phyloP scores from a whole-genome alignment of 805 yeast species.

The Saturnispora saitoi region DNA sequence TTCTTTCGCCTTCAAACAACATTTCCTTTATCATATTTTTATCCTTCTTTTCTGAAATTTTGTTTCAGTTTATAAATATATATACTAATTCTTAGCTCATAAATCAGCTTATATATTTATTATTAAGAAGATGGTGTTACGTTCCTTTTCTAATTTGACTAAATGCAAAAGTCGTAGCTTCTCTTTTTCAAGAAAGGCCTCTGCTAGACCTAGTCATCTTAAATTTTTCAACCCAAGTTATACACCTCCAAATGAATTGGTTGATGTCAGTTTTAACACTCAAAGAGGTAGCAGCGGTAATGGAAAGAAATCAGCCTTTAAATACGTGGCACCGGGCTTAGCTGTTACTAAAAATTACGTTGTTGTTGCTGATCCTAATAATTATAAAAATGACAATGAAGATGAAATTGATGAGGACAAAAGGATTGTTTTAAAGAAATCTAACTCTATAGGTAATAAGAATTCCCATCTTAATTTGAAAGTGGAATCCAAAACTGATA shows the following conservation, averaged over 20 bases:
- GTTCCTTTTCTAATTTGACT: slow-evolving; percentile 23
- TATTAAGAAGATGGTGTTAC: slow-evolving; percentile 20
- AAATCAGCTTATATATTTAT: background rate
- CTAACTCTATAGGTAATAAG: slow-evolving; percentile 20
- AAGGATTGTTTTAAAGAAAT: slow-evolving; percentile 21
- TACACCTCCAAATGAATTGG: slow-evolving; percentile 23
- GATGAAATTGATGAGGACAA: slow-evolving; percentile 5
- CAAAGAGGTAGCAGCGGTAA: slow-evolving; percentile 11
- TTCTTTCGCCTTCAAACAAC: too few relatives aligned
- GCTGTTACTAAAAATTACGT: slow-evolving; percentile 26
- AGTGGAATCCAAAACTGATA: slow-evolving; percentile 16
- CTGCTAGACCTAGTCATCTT: slow-evolving; percentile 10
- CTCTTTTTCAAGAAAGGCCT: slow-evolving; percentile 14
- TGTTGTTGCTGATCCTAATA: slow-evolving; percentile 20
- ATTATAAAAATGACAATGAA: slow-evolving; percentile 10
- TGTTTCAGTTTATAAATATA: background rate
- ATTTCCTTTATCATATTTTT: too few relatives aligned
- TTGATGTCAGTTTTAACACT: slow-evolving; percentile 21
- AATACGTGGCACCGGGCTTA: slow-evolving; percentile 20
- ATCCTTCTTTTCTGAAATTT: too few relatives aligned
- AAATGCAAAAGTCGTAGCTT: slow-evolving; percentile 18
- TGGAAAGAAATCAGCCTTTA: slow-evolving; percentile 17
- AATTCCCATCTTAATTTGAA: slow-evolving; percentile 26
- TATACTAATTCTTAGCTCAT: background rate
- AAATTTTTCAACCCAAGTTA: slow-evolving; percentile 29